phyloP scores from a whole-genome alignment of 768 basidiomycete genomes.

The Cyclocybe aegerita region DNA sequence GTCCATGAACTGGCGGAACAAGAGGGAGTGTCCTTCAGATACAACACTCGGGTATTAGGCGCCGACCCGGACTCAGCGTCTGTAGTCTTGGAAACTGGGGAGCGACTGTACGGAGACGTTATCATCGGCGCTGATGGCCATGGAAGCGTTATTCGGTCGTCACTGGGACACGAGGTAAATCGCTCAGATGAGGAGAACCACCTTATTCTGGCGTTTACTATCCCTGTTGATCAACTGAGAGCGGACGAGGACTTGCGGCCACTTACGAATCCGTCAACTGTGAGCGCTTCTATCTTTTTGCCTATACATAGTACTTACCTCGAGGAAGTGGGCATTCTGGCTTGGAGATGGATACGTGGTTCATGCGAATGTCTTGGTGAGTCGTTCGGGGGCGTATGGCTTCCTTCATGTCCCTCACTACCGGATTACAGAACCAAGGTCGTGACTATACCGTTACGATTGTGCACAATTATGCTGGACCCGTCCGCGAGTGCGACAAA shows the following conservation, averaged over 20 bases:
- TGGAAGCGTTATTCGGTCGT: conserved; percentile 35
- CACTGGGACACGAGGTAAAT: conserved; percentile 26
- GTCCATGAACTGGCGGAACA: conserved; percentile 44
- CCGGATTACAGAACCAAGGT: conserved; percentile 19
- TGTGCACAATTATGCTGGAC: conserved; percentile 20
- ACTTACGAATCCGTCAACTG: conserved; percentile 26
- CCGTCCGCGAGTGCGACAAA: conserved; percentile 20
- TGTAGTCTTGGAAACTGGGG: conserved; percentile 41
- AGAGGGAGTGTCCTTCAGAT: conserved; percentile 48
- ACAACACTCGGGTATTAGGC: conserved; percentile 33
- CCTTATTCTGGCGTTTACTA: conserved; percentile 28
- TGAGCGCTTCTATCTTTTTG: conserved; percentile 17
- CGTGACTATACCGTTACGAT: conserved; percentile 26
- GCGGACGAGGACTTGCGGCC: conserved; percentile 30
- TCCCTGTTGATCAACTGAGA: conserved; percentile 29
- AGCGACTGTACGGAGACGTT: conserved; percentile 46
- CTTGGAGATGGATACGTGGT: conserved; percentile 24
- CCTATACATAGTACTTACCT: not conserved
- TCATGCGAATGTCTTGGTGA: conserved; percentile 27
- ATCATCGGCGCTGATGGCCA: conserved; percentile 64
- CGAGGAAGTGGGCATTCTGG: conserved; percentile 16
- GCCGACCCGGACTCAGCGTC: conserved; percentile 30
- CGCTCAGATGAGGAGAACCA: conserved; percentile 17
- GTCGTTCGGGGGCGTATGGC: conserved; percentile 2
- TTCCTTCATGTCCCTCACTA: not conserved